These are phyloP conservation scores for Trichoderma afroharzianum DNA, from an alignment of 2,329 filamentous ascomycete genomes.

Conservation along the genomic window DNA sequence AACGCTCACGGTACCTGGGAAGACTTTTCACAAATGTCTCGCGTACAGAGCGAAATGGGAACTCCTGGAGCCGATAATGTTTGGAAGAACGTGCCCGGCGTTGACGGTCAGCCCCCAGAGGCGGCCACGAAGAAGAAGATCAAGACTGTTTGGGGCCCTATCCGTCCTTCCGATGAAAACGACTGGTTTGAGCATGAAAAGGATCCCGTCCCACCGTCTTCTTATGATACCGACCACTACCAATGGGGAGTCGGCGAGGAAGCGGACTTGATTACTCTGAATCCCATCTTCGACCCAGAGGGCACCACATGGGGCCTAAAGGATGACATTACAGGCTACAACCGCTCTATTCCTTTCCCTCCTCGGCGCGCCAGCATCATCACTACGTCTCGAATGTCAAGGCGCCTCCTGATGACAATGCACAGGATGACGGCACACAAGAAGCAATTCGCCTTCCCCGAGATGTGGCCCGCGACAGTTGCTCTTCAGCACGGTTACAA, in stretches of 20 bases:
- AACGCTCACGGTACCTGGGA: conserved; percentile 74
- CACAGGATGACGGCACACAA: conserved; percentile 81
- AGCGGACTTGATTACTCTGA: conserved; percentile 87
- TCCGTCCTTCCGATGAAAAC: conserved; percentile 61
- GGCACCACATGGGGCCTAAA: conserved; percentile 79
- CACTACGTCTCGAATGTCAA: conserved; percentile 79
- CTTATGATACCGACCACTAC: conserved; percentile 75
- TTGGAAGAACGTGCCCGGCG: conserved; percentile 53
- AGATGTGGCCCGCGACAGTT: conserved; percentile 91
- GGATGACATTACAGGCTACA: conserved; percentile 82
- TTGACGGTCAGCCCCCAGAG: conserved; percentile 37
- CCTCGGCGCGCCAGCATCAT: conserved; percentile 84
- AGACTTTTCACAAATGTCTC: conserved; percentile 70
- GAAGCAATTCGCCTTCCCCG: conserved; percentile 87
- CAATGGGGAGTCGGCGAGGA: conserved; percentile 86
- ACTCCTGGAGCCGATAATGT: conserved; percentile 63
- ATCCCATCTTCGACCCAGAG: conserved; percentile 86
- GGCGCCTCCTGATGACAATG: conserved; percentile 77
- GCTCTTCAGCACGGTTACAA: conserved; percentile 91
- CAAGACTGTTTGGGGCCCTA: conserved; percentile 78
- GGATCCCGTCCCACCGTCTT: conserved; percentile 68
- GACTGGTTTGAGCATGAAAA: conserved; percentile 71
- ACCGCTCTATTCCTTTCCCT: conserved; percentile 55
- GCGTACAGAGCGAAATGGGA: conserved; percentile 70
- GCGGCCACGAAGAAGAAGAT: conserved; percentile 42